phyloP scores from a whole-genome alignment of 108 stramenopile genomes.

The Ochromonas danica region DNA sequence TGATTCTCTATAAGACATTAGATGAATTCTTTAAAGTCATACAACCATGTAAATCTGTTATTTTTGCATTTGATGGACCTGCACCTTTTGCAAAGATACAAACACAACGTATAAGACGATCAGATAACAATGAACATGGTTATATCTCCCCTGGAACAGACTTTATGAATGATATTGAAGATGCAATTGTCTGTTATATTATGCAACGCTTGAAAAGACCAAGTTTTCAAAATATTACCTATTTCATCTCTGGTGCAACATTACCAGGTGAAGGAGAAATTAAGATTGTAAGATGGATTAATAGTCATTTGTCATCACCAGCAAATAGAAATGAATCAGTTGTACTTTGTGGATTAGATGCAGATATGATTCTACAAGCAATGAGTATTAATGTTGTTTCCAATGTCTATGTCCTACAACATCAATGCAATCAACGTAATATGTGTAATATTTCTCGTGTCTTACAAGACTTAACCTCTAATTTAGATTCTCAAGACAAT shows the following conservation, averaged over 20 bases:
- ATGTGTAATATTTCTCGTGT: too few relatives aligned
- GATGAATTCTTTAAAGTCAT: background rate
- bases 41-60: background rate
- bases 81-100: conserved; percentile 1
- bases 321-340: background rate
- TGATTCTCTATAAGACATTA: background rate
- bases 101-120: background rate
- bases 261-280: conserved; percentile 5
- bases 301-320: background rate
- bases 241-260: background rate
- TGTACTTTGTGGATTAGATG: background rate
- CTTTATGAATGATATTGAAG: background rate
- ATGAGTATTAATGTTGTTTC: background rate
- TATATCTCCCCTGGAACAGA: background rate
- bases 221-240: background rate
- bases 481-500: too few relatives aligned
- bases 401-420: background rate
- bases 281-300: background rate
- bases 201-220: background rate
- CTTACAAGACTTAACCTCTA: too few relatives aligned
- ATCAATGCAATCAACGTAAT: too few relatives aligned
- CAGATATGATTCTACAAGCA: background rate
- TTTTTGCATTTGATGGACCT: conserved; percentile 12
- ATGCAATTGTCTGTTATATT: background rate
- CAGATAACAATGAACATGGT: too few relatives aligned